Percentiles rank a stretch among this genome's conserved stretches.
phyloP scores from a whole-genome alignment of 352 stramenopile genomes.

The Pythium aristosporum region DNA sequence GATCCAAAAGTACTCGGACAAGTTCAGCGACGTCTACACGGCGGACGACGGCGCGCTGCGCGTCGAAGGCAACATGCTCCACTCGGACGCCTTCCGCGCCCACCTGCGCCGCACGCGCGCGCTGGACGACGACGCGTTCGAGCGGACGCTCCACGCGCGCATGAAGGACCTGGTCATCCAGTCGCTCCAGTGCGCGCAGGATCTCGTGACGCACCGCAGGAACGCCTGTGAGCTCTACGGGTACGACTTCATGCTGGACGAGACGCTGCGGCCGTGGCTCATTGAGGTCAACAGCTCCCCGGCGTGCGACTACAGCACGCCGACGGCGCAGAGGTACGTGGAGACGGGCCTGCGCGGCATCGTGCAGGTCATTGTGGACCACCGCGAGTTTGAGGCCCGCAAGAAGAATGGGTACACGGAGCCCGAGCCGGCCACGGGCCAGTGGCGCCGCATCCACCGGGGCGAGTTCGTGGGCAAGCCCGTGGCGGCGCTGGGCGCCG shows the following conservation, averaged over 20 bases:
- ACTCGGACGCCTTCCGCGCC: conserved; percentile 73
- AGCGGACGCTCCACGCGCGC: conserved; percentile 53
- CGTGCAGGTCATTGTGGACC: conserved; percentile 89
- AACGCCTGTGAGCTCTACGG: conserved; percentile 93
- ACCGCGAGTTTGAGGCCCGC: conserved; percentile 62
- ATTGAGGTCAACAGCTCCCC: conserved; percentile 94
- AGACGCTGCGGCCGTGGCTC: conserved; percentile 80
- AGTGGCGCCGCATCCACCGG: conserved; percentile 65
- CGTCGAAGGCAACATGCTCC: conserved; percentile 73
- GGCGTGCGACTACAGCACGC: conserved; percentile 92
- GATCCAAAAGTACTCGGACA: conserved; percentile 91
- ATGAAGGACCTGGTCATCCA: conserved; percentile 88
- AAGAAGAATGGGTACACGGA: conserved; percentile 33
- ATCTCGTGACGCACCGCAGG: conserved; percentile 82
- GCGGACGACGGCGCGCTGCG: conserved; percentile 62
- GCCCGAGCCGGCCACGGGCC: conserved; percentile 52
- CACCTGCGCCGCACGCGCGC: conserved; percentile 41
- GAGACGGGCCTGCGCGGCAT: conserved; percentile 80
- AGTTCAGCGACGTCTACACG: conserved; percentile 81
- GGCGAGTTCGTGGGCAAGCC: conserved; percentile 66
- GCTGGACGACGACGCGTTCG: conserved; percentile 37
- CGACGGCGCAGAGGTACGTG: conserved; percentile 88
- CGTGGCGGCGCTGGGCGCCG: conserved; percentile 56
- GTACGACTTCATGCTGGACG: conserved; percentile 94
- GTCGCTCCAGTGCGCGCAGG: conserved; percentile 86